These are phyloP conservation scores for Penicillium sp. DNA, from an alignment of 2,329 filamentous ascomycete species.

Conservation along the genomic window DNA sequence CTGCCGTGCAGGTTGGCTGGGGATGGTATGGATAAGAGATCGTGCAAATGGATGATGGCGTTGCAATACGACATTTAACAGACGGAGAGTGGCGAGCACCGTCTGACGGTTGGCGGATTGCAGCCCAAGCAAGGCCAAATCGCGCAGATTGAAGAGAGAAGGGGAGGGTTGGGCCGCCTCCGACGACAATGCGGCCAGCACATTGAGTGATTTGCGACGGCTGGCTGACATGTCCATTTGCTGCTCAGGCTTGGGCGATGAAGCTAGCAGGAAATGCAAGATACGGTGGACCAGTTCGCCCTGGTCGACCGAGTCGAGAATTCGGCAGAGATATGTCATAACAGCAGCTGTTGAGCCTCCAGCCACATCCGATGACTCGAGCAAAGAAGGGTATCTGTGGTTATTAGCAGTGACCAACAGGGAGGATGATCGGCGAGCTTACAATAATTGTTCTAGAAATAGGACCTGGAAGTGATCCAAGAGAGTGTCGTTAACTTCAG, in stretches of 20 bases:
- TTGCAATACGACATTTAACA: constrained; percentile 83
- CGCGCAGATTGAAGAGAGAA: constrained; percentile 88
- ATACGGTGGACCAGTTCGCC: constrained; percentile 94
- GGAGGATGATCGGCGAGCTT: constrained; percentile 40
- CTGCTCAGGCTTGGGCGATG: constrained; percentile 64
- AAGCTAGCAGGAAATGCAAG: constrained; percentile 84
- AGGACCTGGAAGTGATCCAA: constrained; percentile 97
- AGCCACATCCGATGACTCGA: constrained; percentile 96
- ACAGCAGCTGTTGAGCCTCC: constrained; percentile 96
- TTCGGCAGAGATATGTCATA: constrained; percentile 86
- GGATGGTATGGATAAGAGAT: constrained; percentile 65
- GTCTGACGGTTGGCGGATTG: constrained; percentile 86
- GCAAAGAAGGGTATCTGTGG: constrained; percentile 82
- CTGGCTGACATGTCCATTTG: constrained; percentile 63
- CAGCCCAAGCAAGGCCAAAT: constrained; percentile 84
- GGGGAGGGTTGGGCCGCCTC: constrained; percentile 79
- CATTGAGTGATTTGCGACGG: constrained; percentile 85
- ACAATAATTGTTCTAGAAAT: constrained; percentile 93
- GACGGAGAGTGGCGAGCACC: constrained; percentile 82
- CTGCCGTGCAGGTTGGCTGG: constrained; percentile 31
- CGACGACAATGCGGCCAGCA: constrained; percentile 77
- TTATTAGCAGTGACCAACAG: constrained; percentile 1
- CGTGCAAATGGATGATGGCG: constrained; percentile 85
- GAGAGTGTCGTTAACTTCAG: constrained; percentile 88
- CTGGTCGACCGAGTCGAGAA: constrained; percentile 88